These are phyloP conservation scores for Diplodia corticola DNA, from an alignment of 2,329 filamentous ascomycete species.

Conservation along the genomic window DNA sequence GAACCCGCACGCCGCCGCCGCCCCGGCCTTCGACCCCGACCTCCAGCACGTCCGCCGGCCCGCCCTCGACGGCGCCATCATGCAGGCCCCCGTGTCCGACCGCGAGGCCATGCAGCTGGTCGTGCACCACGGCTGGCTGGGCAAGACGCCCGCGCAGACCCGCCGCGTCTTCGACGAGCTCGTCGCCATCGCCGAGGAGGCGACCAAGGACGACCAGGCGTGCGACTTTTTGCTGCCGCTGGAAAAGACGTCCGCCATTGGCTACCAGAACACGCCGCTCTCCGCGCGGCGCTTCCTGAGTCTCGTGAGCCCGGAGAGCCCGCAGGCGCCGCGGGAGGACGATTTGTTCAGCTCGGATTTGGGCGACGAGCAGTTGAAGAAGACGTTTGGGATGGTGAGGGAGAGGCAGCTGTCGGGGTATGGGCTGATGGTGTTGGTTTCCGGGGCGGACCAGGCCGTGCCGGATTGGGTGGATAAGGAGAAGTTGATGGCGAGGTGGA, in stretches of 20 bases:
- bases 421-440: conserved; percentile 45
- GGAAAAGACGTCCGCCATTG: conserved; percentile 33
- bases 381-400: conserved; percentile 39
- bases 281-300: conserved; percentile 27
- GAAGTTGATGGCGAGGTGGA: conserved; percentile 46
- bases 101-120: conserved; percentile 28
- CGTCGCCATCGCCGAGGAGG: conserved; percentile 31
- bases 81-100: conserved; percentile 31
- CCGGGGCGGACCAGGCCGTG: conserved; percentile 49
- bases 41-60: conserved; percentile 26
- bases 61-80: conserved; percentile 29
- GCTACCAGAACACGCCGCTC: conserved; percentile 32
- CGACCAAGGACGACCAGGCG: conserved; percentile 23
- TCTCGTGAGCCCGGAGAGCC: conserved; percentile 28
- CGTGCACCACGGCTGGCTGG: conserved; percentile 25
- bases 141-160: conserved; percentile 25
- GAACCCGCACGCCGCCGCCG: conserved; percentile 26
- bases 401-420: conserved; percentile 21
- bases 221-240: conserved; percentile 39
- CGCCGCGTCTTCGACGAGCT: conserved; percentile 25
- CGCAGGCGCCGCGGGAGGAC: conserved; percentile 27
- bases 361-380: conserved; percentile 33
- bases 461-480: conserved; percentile 49
- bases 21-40: conserved; percentile 24
- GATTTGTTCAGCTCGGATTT: conserved; percentile 31